These are phyloP conservation scores for Monosporascus sp. DNA, from an alignment of 2,329 filamentous ascomycete genomes.

Conservation along the genomic window DNA sequence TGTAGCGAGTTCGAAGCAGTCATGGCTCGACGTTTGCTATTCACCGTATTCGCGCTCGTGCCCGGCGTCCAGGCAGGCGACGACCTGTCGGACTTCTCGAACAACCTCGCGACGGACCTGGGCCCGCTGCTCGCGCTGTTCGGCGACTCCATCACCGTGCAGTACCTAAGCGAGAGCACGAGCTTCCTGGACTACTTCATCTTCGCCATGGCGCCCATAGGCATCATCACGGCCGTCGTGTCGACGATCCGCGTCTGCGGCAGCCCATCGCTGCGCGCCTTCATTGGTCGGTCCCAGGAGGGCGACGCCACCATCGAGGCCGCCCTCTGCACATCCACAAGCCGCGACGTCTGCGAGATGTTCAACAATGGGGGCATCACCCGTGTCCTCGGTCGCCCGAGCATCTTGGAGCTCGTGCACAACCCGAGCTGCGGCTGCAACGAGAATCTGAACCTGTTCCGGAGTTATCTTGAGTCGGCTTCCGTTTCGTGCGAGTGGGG, in stretches of 20 bases:
- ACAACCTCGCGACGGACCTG: conserved; percentile 31
- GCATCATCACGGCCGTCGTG: conserved; percentile 34
- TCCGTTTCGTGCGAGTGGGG: background rate
- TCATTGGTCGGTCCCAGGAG: conserved; percentile 35
- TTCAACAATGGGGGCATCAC: conserved; percentile 27
- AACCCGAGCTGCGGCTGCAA: background rate
- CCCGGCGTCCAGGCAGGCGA: background rate
- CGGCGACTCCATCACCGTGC: conserved; percentile 24
- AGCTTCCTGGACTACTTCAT: conserved; percentile 27
- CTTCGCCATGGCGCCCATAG: conserved; percentile 31
- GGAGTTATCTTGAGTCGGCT: background rate
- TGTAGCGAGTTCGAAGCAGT: background rate
- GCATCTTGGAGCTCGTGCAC: conserved; percentile 26
- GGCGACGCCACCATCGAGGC: conserved; percentile 26
- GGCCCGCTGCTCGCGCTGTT: conserved; percentile 31
- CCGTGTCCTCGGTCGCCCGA: conserved; percentile 28
- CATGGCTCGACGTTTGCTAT: background rate
- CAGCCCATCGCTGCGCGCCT: conserved; percentile 24
- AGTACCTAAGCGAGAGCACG: conserved; percentile 24
- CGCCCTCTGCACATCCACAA: conserved; percentile 36
- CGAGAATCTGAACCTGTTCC: background rate
- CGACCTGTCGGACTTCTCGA: conserved; percentile 22
- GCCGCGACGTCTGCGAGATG: conserved; percentile 33
- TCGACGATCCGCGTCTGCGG: conserved; percentile 24
- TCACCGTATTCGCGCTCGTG: background rate